These are phyloP conservation scores for Fimicolochytrium jonesii DNA, from an alignment of 192 early-diverging fungal species.

Conservation along the genomic window DNA sequence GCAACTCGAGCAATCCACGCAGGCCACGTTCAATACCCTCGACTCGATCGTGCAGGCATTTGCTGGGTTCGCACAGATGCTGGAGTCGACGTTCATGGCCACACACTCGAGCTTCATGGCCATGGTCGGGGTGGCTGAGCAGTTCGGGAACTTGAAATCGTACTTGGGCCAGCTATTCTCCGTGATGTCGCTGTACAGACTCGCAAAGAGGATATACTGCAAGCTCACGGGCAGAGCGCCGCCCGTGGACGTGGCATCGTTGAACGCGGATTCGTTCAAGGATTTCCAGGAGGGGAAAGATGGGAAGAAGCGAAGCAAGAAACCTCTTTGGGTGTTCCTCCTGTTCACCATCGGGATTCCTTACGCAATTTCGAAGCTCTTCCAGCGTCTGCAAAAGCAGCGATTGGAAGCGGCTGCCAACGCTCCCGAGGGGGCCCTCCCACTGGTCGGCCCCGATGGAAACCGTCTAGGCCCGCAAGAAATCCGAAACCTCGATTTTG, in stretches of 20 bases:
- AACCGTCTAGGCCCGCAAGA: conserved; percentile 25
- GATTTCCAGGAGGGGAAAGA: conserved; percentile 55
- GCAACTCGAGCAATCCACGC: conserved; percentile 84
- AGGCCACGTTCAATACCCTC: conserved; percentile 87
- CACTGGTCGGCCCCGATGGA: conserved; percentile 23
- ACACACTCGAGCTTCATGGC: conserved; percentile 79
- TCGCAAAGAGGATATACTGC: conserved; percentile 62
- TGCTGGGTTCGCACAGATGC: conserved; percentile 96
- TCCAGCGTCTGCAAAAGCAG: conserved; percentile 63
- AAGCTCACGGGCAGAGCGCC: conserved; percentile 57
- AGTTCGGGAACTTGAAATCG: conserved; percentile 84
- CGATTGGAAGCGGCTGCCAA: conserved; percentile 32
- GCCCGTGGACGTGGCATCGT: conserved; percentile 65
- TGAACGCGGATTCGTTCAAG: conserved; percentile 71
- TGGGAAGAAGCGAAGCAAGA: conserved; percentile 30
- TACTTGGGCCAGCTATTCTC: conserved; percentile 84
- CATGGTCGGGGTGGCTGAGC: conserved; percentile 97
- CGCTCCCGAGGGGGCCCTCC: not conserved
- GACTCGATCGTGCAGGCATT: conserved; percentile 93
- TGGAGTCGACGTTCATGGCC: conserved; percentile 95
- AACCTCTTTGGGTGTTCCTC: conserved; percentile 79
- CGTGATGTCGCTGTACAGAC: conserved; percentile 70
- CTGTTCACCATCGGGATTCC: conserved; percentile 84
- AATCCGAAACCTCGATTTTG: conserved; percentile 73
- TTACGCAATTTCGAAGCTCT: conserved; percentile 85